A percentile compares a stretch with the other conserved stretches of the same genome.
Conservation (phyloP, 805 yeast genomes). For the Phaffomyces antillensis region DNA sequence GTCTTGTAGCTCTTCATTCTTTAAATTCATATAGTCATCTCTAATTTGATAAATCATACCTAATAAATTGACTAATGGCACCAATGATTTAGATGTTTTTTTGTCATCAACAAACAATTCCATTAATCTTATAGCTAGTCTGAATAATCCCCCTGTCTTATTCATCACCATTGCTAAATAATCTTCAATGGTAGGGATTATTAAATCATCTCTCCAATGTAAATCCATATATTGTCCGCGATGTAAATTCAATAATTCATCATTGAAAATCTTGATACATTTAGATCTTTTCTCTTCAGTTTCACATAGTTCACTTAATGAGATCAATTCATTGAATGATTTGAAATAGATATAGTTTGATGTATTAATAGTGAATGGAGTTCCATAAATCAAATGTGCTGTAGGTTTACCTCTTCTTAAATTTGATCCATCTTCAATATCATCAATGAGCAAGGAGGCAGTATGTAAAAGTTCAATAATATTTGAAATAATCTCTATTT, state of each 20-base stretch:
- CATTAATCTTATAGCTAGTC: slow-evolving; percentile 65
- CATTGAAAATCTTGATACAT: slow-evolving; percentile 41
- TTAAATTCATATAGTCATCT: slow-evolving; percentile 76
- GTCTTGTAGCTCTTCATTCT: slow-evolving; percentile 39
- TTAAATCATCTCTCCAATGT: slow-evolving; percentile 71
- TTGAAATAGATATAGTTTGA: slow-evolving; percentile 77
- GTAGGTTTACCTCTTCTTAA: slow-evolving; percentile 73
- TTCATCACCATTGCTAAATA: slow-evolving; percentile 78
- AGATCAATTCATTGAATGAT: slow-evolving; percentile 47
- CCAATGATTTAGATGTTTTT: slow-evolving; percentile 22
- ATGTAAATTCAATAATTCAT: slow-evolving; percentile 76
- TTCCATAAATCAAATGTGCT: slow-evolving; percentile 72
- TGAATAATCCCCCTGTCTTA: slow-evolving; percentile 84
- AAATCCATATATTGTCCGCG: slow-evolving; percentile 88
- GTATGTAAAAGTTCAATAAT: slow-evolving; percentile 58
- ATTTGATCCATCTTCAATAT: slow-evolving; percentile 73
- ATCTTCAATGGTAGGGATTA: slow-evolving; percentile 53
- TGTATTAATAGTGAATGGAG: slow-evolving; percentile 73
- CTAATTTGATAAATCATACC: slow-evolving; percentile 81
- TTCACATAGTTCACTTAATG: slow-evolving; percentile 21
- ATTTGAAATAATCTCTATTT: slow-evolving; percentile 33
- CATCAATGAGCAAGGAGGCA: slow-evolving; percentile 71
- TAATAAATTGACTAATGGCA: slow-evolving; percentile 63
- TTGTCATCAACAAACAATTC: slow-evolving; percentile 25
- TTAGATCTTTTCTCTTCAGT: slow-evolving; percentile 11